Percentiles rank a stretch among this genome's conserved stretches.
Evolutionary conservation across 306 rosid species (phyloP).

Genomic region (Rubus parviflorus): DNA sequence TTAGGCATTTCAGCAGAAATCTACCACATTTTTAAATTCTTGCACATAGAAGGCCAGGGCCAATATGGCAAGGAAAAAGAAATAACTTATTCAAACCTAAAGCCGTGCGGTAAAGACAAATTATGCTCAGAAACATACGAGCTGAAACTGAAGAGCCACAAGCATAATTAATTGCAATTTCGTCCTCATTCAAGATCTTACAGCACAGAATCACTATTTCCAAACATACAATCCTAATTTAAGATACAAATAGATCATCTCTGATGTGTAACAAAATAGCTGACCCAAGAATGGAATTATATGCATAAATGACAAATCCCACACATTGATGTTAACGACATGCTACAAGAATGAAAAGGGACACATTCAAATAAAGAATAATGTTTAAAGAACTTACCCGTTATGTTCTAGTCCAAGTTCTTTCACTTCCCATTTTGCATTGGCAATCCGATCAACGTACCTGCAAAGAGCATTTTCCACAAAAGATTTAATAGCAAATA

Average conservation of each 20-base stretch:
- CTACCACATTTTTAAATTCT: background rate
- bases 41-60: background rate
- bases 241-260: background rate
- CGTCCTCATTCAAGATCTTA: background rate
- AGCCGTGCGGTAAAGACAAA: background rate
- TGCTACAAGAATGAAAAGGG: slow-evolving; percentile 11
- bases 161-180: background rate
- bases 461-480: slow-evolving; percentile 41
- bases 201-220: background rate
- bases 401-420: slow-evolving; percentile 98
- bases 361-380: slow-evolving; percentile 17
- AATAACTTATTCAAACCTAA: background rate
- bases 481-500: background rate
- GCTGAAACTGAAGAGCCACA: background rate
- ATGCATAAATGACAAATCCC: background rate
- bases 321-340: too few species aligned
- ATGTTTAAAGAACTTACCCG: slow-evolving; percentile 61
- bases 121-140: background rate
- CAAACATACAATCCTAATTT: background rate
- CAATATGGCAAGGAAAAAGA: background rate
- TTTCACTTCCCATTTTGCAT: slow-evolving; percentile 93
- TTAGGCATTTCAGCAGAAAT: background rate
- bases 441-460: slow-evolving; percentile 87
- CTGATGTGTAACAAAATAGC: background rate
- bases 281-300: background rate